phyloP scores from a whole-genome alignment of 148 eudicot genomes.

The Rhododendron simsii region DNA sequence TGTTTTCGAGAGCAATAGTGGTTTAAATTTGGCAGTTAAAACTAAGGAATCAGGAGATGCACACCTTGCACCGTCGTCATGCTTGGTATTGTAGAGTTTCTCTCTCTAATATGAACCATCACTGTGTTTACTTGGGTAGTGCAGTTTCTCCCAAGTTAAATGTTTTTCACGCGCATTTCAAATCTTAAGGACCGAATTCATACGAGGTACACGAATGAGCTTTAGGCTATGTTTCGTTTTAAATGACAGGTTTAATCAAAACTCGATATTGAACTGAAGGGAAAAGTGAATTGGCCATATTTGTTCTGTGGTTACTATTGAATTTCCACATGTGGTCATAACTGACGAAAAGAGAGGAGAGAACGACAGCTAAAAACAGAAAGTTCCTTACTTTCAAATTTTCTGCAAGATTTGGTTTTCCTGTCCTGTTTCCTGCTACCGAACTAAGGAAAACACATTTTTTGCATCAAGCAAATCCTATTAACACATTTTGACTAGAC shows the following conservation, averaged over 20 bases:
- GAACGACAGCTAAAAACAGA: not conserved
- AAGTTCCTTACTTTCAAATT: not conserved
- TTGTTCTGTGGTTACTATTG: not conserved
- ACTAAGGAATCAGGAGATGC: not conserved
- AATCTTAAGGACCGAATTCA: not conserved
- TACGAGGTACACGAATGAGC: not conserved
- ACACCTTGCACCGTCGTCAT: not conserved
- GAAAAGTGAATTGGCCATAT: not conserved
- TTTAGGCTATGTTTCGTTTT: not conserved
- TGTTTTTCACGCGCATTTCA: not conserved
- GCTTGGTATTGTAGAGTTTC: not conserved
- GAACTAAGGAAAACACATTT: not conserved
- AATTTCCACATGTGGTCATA: not conserved
- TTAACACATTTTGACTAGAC: not conserved
- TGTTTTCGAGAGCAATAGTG: not conserved
- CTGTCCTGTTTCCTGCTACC: not conserved
- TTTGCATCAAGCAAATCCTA: not conserved
- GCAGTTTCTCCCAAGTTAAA: not conserved
- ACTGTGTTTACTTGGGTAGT: not conserved
- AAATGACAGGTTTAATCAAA: not conserved
- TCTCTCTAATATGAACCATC: not conserved
- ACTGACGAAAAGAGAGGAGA: not conserved
- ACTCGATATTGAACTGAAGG: not conserved
- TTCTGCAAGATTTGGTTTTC: not conserved
- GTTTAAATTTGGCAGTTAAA: not conserved